A percentile compares a stretch with the other conserved stretches of the same genome.
phyloP scores from a whole-genome alignment of 139 green algal species.

The Coelastrella sp. region DNA sequence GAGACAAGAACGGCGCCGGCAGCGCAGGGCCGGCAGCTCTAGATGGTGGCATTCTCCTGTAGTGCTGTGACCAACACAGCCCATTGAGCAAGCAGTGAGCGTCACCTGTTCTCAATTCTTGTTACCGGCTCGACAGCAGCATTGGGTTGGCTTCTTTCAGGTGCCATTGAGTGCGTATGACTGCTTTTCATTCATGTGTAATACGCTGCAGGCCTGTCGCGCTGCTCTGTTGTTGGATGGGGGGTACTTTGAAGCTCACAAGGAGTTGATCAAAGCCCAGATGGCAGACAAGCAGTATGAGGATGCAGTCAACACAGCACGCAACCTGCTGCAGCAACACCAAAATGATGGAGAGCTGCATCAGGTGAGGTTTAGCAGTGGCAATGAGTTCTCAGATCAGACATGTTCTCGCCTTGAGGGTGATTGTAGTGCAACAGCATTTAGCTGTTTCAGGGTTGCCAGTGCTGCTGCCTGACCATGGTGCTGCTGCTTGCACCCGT shows the following conservation, averaged over 20 bases:
- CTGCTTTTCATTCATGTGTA: background rate
- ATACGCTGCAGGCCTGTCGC: constrained; percentile 29
- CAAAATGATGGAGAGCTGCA: constrained; percentile 50
- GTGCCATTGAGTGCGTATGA: no score
- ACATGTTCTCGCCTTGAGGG: background rate
- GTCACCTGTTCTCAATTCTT: background rate
- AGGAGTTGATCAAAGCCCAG: constrained; percentile 32
- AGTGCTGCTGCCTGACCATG: background rate
- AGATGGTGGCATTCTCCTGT: no score
- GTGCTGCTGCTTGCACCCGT: background rate
- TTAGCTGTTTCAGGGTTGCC: background rate
- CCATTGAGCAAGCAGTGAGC: background rate
- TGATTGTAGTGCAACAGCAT: background rate
- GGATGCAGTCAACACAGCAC: constrained; percentile 61
- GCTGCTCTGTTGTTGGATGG: constrained; percentile 35
- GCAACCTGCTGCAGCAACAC: constrained; percentile 50
- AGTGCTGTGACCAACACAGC: no score
- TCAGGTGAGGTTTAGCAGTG: constrained; percentile 43
- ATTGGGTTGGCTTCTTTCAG: no score
- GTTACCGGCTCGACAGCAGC: no score
- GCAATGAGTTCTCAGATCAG: background rate
- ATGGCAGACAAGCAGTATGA: constrained; percentile 55
- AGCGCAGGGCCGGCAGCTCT: no score
- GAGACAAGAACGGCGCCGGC: no score
- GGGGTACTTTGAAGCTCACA: constrained; percentile 45